Base-by-base conservation (phyloP, 2,329 filamentous ascomycete species). In the Claviceps lovelessii region DNA sequence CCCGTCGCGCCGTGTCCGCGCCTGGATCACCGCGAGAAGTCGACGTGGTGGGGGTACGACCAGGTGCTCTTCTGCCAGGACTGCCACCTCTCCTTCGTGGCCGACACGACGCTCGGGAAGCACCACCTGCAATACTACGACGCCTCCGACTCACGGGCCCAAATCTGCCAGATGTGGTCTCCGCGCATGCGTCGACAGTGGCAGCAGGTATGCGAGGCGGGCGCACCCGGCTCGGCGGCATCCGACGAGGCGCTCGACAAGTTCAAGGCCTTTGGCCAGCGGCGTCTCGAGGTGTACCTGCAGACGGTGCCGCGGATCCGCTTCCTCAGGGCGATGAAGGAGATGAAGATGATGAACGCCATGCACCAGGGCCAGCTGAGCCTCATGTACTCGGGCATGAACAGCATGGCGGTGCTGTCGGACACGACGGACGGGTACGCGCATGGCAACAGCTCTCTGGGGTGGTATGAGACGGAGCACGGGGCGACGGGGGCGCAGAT, bases 161-260 rank as follows among this genome's bases (percentile, higher is more conserved):
- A 64, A 6, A 67, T 68, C 44, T 72, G 70, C 50, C 66, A 67
- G 39, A 61, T 71, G 6, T 71, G 68, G 65, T 69, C 68, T 3
- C 64, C 65, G 0, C 65, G 70, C 5, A 71, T 72, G 68, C 68
- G 70, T n/a, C 59, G 51, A 1, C 62, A 68, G 58, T 72, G 65
- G 62, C 58, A 61, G 2, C 58, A 61, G 10, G 62, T 53, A 0
- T 70, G 67, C 52, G 58, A 55, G 0, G 63, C 62, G 1, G 65
- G 66, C 1, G 50, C 54, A 0, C 60, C 63, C 0, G 65, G 60
- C 4, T 64, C 64, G 0, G 42, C 56, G 1, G 64, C 63, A 41
- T 65, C 62, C 0, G 52, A 64, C 8, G 58, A 54, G 0, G 62
- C 60, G 0, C n/a, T 68, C 1, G 57, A 58, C 0, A 58, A 62